Base-by-base conservation (phyloP, 1,284 basidiomycete genomes). In the Neonothopanus nambi region DNA sequence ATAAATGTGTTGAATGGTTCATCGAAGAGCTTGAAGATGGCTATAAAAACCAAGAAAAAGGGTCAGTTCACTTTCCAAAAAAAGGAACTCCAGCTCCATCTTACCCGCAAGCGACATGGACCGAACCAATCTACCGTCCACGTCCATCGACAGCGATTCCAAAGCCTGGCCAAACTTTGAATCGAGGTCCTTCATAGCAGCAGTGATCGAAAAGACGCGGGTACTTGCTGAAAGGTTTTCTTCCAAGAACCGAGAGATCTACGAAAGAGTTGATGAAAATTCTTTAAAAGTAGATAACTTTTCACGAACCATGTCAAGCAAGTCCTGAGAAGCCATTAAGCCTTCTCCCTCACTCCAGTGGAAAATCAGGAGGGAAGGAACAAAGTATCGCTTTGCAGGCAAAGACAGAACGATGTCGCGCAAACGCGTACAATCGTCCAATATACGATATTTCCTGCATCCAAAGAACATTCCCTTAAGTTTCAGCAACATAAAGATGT, bases 341-440 rank as follows among this genome's bases (percentile, higher is more conserved):
- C 17, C 45, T 48, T 30, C 20, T 26, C 21, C 18, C 24, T 9
- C 28, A 20, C 28, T 30, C 30, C 17, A 35, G 8, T 47, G 15
- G 6, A 36, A 67, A 79, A 85, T 67, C 13, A 89, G 52, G 4
- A 89, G 64, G 1, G 81, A 78, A 8, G 87, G 84, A 2, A 76
- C 61, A 60, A 82, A 89, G 37, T 33, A 76, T 18, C 80, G 80
- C 40, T 74, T 70, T 3, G 68, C 57, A 1, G 82, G 81, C 21
- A 89, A 67, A 2, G 69, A 65, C 38, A 79, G 71, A 24, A 89
- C 63, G 17, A 88, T 70, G 54, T 87, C 84, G 20, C 87, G 78
- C 17, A 90, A 67, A 17, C 88, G 79, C 20, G 81, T 67, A 60
- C 84, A 89, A 62, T 90, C 87, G 57, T 89, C 87, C 23, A 90